Evolutionary conservation across 129 eudicot species (phyloP).

Genomic region (Kitagawia praeruptora): DNA sequence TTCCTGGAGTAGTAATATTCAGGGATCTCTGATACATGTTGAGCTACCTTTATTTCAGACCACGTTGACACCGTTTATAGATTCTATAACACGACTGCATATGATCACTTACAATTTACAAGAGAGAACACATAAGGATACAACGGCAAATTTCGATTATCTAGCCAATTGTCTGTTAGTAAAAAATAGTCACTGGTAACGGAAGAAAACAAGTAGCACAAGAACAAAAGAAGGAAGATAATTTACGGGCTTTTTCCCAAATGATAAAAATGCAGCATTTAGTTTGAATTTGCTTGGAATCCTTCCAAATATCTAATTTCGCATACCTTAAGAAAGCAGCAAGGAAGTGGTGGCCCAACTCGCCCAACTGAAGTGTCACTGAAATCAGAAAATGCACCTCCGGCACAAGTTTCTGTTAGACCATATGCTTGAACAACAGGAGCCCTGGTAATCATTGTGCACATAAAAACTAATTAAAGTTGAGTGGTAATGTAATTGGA

Average conservation of each 20-base stretch:
- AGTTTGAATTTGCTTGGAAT: neutral
- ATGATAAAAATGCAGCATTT: neutral
- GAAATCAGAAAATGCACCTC: slow-evolving; percentile 9
- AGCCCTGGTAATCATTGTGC: slow-evolving; percentile 2
- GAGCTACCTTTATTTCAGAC: neutral
- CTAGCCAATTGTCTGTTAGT: neutral
- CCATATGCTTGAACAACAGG: slow-evolving; percentile 15
- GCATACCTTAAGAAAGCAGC: slow-evolving; percentile 5
- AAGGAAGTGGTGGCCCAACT: slow-evolving; percentile 11
- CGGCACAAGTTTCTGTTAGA: slow-evolving; percentile 9
- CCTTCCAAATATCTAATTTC: neutral
- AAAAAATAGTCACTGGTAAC: neutral
- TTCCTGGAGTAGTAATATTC: neutral
- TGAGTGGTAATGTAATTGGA: neutral
- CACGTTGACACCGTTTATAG: neutral
- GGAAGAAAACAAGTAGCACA: neutral
- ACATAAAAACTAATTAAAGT: neutral
- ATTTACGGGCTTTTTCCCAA: neutral
- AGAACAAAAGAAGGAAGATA: neutral
- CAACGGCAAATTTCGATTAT: neutral
- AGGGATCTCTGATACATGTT: neutral
- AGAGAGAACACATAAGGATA: neutral
- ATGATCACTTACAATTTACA: neutral
- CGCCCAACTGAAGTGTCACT: slow-evolving; percentile 8
- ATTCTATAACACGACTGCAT: neutral